These are phyloP conservation scores for Paramecium tetraurelia DNA, from an alignment of 73 alveolate genomes.

Conservation along the genomic window DNA sequence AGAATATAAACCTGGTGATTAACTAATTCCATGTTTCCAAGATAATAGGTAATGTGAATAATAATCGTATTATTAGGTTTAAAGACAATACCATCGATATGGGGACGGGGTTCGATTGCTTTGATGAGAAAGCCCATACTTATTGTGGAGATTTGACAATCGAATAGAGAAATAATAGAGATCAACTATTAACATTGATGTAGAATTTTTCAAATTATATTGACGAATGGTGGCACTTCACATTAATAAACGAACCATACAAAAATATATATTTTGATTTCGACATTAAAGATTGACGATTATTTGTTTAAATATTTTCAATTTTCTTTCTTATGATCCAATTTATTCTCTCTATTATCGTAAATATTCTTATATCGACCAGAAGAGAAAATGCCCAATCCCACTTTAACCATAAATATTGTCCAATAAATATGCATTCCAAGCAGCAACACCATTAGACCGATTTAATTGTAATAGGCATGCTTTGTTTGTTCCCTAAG, in stretches of 20 bases:
- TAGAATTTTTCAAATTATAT: conserved; percentile 37
- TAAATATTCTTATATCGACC: conserved; percentile 59
- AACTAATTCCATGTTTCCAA: conserved; percentile 43
- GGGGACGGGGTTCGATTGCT: conserved; percentile 67
- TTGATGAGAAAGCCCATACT: conserved; percentile 38
- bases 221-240: conserved; percentile 67
- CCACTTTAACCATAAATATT: conserved; percentile 49
- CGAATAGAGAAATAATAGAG: conserved; percentile 24
- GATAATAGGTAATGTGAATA: background rate
- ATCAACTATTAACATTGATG: background rate
- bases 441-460: background rate
- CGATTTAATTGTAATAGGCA: background rate
- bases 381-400: conserved; percentile 22
- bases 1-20: conserved; percentile 36
- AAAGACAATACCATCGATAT: conserved; percentile 51
- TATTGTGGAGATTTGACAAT: background rate
- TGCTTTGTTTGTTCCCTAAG: background rate
- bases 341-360: conserved; percentile 36
- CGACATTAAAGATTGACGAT: background rate
- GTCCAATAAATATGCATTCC: conserved; percentile 63
- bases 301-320: background rate
- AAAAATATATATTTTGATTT: conserved; percentile 34
- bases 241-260: conserved; percentile 50
- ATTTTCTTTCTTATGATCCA: background rate
- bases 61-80: background rate